A percentile compares a stretch with the other conserved stretches of the same genome.
Conservation (phyloP, 106 monocot species). For the Cymbidium sinense region DNA sequence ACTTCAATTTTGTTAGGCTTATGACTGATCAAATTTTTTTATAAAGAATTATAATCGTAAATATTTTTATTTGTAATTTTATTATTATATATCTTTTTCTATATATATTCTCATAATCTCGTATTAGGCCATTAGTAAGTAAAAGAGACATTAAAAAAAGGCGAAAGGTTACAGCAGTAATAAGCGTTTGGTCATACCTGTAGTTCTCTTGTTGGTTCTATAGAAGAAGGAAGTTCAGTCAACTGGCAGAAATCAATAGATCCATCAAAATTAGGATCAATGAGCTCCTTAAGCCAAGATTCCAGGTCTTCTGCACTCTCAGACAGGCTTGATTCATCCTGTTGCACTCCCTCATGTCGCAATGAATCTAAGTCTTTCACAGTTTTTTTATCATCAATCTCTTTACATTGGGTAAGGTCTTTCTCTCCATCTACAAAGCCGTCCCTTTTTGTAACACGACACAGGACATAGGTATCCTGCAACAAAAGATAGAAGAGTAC, state of each 20-base stretch:
- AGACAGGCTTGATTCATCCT: slow-evolving; percentile 17
- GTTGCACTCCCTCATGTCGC: background rate
- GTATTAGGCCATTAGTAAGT: too few species aligned
- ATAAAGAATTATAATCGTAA: too few species aligned
- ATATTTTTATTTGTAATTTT: too few species aligned
- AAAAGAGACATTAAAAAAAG: too few species aligned
- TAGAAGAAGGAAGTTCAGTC: background rate
- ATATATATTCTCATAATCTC: too few species aligned
- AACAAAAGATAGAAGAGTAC: background rate
- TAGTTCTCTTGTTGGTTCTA: slow-evolving; percentile 20
- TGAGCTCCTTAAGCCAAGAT: slow-evolving; percentile 45
- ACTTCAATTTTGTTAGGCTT: too few species aligned
- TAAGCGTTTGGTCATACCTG: slow-evolving; percentile 5
- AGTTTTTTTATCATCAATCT: slow-evolving; percentile 6
- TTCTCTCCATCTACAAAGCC: slow-evolving; percentile 29
- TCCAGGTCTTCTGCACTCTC: slow-evolving; percentile 27
- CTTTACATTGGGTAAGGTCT: background rate
- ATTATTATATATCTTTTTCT: too few species aligned
- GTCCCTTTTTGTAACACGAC: slow-evolving; percentile 79
- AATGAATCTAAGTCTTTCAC: background rate
- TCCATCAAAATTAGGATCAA: slow-evolving; percentile 34
- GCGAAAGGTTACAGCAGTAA: background rate
- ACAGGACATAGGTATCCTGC: slow-evolving; percentile 75
- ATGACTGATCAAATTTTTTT: too few species aligned
- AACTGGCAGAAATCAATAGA: slow-evolving; percentile 30